Base-by-base conservation (phyloP, 1,284 basidiomycete species). In the Athelia psychrophila region DNA sequence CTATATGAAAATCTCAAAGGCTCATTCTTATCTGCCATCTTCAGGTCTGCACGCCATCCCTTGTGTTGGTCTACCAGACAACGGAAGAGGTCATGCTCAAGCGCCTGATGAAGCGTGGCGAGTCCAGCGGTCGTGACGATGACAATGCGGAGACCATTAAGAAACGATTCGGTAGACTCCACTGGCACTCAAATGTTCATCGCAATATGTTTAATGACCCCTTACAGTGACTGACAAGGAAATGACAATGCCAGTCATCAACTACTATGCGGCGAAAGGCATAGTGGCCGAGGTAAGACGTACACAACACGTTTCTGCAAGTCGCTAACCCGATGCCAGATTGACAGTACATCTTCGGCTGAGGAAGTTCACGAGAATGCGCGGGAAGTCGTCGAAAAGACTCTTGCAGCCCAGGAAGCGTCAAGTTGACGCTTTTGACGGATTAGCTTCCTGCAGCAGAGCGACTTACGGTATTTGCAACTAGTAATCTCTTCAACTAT, bases 91-190 rank as follows among this genome's bases (percentile, higher is more conserved):
- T 94, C 56, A 93, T 99, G 88, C 78, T 91, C 36, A 73, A 81
- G 60, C 88, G 97, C 50, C 75, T 99, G 51, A 76, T 97, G 48
- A 88, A 95, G 69, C 84, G 97, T 23, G 89, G 88, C 33, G 90
- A 98, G 79, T 99, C 96, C 0, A 94, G 91, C 54, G 96, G 97
- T 18, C 79, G 97, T 24, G 93, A 93, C 62, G 97, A 99, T 64
- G 97, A 99, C 69, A 99, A 99, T 67, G 79, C 77, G 19, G 95
- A 98, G 72, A 95, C 88, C 66, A 98, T 99, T 74, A 90, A 84
- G 74, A 99, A 99, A 75, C 90, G 97, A 13, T 98, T 99, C 78
- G 76, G 93, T 91, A 66, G 88, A 77, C 30, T 32, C 8, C 38
- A 40, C 22, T n/a, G 24, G n/a, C n/a, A n/a, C n/a, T n/a, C n/a